These are phyloP conservation scores for Mucor mucedo DNA, from an alignment of 371 early-diverging fungal genomes.

Conservation along the genomic window DNA sequence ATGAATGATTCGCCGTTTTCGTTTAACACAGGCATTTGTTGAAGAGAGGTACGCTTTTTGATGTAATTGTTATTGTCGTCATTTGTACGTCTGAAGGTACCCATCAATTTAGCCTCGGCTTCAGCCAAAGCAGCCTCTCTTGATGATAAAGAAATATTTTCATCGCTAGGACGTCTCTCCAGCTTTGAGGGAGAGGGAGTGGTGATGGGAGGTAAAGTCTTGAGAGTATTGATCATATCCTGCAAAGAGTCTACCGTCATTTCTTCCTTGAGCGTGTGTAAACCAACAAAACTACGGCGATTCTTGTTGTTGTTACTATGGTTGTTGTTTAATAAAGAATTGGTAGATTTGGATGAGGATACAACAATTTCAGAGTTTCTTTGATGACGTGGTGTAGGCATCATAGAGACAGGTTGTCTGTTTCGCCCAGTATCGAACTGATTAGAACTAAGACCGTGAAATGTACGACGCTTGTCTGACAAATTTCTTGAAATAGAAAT, in stretches of 20 bases:
- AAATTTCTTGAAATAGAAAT: conserved; percentile 6
- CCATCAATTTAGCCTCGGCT: conserved; percentile 59
- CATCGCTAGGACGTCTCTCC: conserved; percentile 34
- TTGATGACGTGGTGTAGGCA: conserved; percentile 37
- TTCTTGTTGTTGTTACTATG: conserved; percentile 12
- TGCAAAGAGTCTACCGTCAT: conserved; percentile 53
- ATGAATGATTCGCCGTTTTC: conserved; percentile 43
- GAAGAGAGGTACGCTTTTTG: conserved; percentile 46
- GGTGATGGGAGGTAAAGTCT: conserved; percentile 52
- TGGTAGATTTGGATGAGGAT: conserved; percentile 27
- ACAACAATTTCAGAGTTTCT: conserved; percentile 46
- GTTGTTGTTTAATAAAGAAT: conserved; percentile 7
- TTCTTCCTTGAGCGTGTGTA: conserved; percentile 34
- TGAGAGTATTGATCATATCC: conserved; percentile 61
- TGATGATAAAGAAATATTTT: conserved; percentile 31
- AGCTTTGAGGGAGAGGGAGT: conserved; percentile 11
- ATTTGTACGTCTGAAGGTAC: conserved; percentile 40
- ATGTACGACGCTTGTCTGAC: conserved; percentile 41
- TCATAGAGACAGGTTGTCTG: conserved; percentile 32
- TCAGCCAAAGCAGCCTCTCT: conserved; percentile 55
- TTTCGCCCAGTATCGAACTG: conserved; percentile 15
- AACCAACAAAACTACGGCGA: conserved; percentile 22
- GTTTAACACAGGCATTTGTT: conserved; percentile 45
- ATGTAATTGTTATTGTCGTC: conserved; percentile 18
- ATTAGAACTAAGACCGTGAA: conserved; percentile 25